These are phyloP conservation scores for Cercospora berteroae DNA, from an alignment of 2,329 filamentous ascomycete genomes.

Conservation along the genomic window DNA sequence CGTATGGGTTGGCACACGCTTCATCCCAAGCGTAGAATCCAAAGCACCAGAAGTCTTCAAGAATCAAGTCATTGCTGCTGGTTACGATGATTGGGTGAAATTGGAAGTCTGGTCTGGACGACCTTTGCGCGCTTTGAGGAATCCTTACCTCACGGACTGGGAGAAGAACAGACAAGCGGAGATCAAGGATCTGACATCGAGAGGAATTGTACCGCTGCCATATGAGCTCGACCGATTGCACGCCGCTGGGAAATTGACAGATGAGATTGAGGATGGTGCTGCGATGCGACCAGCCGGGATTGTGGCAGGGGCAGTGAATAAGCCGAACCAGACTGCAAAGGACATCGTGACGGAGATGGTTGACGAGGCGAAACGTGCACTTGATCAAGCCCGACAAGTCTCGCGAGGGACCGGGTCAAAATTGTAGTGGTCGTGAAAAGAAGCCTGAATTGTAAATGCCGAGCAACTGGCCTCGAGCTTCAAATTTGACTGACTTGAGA, in stretches of 20 bases:
- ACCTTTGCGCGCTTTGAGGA: conserved; percentile 85
- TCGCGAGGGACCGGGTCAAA: not conserved
- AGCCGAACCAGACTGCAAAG: conserved; percentile 22
- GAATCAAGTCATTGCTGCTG: conserved; percentile 68
- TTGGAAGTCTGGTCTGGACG: conserved; percentile 97
- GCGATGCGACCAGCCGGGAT: conserved; percentile 40
- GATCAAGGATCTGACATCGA: conserved; percentile 83
- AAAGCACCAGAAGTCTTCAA: conserved; percentile 22
- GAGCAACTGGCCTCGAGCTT: not conserved
- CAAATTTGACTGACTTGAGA: not conserved
- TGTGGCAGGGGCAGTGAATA: conserved; percentile 24
- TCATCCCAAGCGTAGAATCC: conserved; percentile 70
- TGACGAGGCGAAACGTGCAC: conserved; percentile 7
- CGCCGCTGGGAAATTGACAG: conserved; percentile 30
- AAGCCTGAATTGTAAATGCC: too few relatives aligned
- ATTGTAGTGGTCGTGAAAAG: not conserved
- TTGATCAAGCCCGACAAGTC: conserved; percentile 5
- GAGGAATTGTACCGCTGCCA: conserved; percentile 90
- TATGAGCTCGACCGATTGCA: conserved; percentile 79
- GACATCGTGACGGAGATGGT: conserved; percentile 21
- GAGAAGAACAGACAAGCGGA: conserved; percentile 83
- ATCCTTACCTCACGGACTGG: conserved; percentile 91
- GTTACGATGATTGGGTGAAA: conserved; percentile 90
- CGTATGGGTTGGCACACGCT: conserved; percentile 95
- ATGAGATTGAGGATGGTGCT: conserved; percentile 25